phyloP scores from a whole-genome alignment of 2,329 filamentous ascomycete species.

The Apiospora saccharicola region DNA sequence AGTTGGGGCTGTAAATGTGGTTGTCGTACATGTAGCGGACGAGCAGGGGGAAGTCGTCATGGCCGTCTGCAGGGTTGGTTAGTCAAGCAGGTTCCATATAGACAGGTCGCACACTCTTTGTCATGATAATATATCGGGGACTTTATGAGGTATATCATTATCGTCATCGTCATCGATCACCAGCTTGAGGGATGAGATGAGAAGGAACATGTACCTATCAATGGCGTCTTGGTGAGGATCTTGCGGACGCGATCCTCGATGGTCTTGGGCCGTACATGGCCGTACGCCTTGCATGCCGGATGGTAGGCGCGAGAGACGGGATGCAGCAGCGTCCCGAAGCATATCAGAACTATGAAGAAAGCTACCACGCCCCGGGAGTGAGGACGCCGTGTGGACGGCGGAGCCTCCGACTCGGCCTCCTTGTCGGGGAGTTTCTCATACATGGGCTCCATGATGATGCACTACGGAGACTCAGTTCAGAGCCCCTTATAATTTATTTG shows the following conservation, averaged over 20 bases:
- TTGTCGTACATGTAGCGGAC: constrained; percentile 75
- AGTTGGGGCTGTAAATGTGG: constrained; percentile 77
- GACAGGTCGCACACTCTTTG: no score
- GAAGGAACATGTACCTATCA: constrained; percentile 53
- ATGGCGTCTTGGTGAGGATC: constrained; percentile 54
- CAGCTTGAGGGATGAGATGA: background rate
- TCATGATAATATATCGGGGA: constrained; percentile 27
- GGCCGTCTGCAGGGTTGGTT: constrained; percentile 74
- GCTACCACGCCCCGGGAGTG: constrained; percentile 32
- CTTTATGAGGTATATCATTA: constrained; percentile 23
- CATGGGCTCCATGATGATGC: constrained; percentile 25
- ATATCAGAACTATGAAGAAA: constrained; percentile 32
- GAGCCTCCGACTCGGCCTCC: background rate
- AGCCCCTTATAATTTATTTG: background rate
- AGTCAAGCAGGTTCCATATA: constrained; percentile 34
- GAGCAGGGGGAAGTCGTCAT: constrained; percentile 84
- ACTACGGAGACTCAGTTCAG: background rate
- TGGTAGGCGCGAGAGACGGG: constrained; percentile 35
- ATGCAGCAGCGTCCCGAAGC: constrained; percentile 38
- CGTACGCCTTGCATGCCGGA: constrained; percentile 34
- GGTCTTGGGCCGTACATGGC: constrained; percentile 41
- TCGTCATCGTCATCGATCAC: background rate
- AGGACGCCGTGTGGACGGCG: constrained; percentile 24
- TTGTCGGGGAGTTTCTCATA: constrained; percentile 22
- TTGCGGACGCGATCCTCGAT: constrained; percentile 54